phyloP scores from a whole-genome alignment of 257 asterid species.

The Solanum piurae region DNA sequence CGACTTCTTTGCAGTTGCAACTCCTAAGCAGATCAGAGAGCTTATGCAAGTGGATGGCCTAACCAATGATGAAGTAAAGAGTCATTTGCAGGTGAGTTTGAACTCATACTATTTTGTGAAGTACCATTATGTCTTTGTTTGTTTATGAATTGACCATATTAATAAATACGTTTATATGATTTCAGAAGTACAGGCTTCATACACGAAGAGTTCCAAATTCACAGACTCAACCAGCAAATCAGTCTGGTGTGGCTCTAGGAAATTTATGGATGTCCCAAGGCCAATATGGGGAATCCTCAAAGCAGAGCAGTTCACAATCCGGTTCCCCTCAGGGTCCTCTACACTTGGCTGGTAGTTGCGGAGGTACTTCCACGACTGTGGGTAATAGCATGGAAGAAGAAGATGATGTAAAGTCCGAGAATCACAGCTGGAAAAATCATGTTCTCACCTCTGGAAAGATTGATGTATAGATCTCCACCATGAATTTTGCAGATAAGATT shows the following conservation, averaged over 20 bases:
- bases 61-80: slow-evolving; percentile 95
- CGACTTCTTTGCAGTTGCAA: slow-evolving; percentile 50
- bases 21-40: slow-evolving; percentile 95
- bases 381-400: slow-evolving; percentile 38
- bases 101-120: neutral
- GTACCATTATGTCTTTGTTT: neutral
- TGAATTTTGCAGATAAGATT: slow-evolving; percentile 15
- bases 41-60: slow-evolving; percentile 89
- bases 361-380: slow-evolving; percentile 33
- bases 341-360: slow-evolving; percentile 23
- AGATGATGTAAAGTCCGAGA: slow-evolving; percentile 37
- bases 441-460: slow-evolving; percentile 3
- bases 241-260: slow-evolving; percentile 22
- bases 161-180: neutral
- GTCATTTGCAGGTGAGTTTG: slow-evolving; percentile 73
- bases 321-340: slow-evolving; percentile 41
- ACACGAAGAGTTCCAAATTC: slow-evolving; percentile 29
- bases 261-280: slow-evolving; percentile 23
- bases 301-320: slow-evolving; percentile 31
- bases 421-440: slow-evolving; percentile 29
- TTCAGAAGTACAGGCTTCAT: slow-evolving; percentile 84
- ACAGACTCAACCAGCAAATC: slow-evolving; percentile 11
- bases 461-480: slow-evolving; percentile 17
- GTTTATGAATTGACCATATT: neutral
- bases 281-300: slow-evolving; percentile 24